A percentile compares a stretch with the other conserved stretches of the same genome.
phyloP scores from a whole-genome alignment of 495 filamentous ascomycete species.

The Penicillium paradoxum region DNA sequence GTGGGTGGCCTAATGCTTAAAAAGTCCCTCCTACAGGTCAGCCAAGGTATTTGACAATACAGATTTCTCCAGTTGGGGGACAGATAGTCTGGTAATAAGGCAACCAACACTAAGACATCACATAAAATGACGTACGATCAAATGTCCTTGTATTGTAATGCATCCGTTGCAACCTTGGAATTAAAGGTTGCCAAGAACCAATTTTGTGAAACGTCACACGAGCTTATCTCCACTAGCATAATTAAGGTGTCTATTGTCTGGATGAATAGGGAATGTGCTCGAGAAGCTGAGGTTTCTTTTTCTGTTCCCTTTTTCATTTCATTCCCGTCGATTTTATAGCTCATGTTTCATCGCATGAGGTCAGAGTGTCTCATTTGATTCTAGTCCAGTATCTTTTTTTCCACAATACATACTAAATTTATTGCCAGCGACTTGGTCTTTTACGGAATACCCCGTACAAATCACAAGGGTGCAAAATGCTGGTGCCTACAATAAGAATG shows the following conservation, averaged over 20 bases:
- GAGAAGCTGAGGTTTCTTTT: neutral
- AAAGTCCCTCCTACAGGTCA: too few relatives aligned
- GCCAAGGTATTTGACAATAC: too few relatives aligned
- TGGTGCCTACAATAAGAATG: slow-evolving; percentile 4
- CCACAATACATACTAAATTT: too few relatives aligned
- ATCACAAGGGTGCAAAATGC: neutral
- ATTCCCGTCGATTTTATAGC: neutral
- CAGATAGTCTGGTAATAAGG: too few relatives aligned
- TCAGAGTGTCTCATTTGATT: neutral
- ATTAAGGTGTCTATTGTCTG: slow-evolving; percentile 26
- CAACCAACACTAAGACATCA: neutral
- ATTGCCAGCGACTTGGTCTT: too few relatives aligned
- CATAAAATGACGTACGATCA: slow-evolving; percentile 1
- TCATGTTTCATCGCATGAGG: neutral
- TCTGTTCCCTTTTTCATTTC: neutral
- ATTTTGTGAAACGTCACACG: slow-evolving; percentile 42
- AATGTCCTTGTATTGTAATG: slow-evolving; percentile 24
- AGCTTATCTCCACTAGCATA: slow-evolving; percentile 46
- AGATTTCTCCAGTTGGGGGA: neutral
- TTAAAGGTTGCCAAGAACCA: slow-evolving; percentile 28
- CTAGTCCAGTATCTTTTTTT: neutral
- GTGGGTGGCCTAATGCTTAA: neutral
- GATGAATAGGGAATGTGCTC: slow-evolving; percentile 16
- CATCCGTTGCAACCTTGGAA: slow-evolving; percentile 21
- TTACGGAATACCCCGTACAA: too few relatives aligned